Percentiles rank a stretch among this genome's conserved stretches.
Evolutionary conservation across 345 rosid species (phyloP).

Genomic region (Citrus inodora): DNA sequence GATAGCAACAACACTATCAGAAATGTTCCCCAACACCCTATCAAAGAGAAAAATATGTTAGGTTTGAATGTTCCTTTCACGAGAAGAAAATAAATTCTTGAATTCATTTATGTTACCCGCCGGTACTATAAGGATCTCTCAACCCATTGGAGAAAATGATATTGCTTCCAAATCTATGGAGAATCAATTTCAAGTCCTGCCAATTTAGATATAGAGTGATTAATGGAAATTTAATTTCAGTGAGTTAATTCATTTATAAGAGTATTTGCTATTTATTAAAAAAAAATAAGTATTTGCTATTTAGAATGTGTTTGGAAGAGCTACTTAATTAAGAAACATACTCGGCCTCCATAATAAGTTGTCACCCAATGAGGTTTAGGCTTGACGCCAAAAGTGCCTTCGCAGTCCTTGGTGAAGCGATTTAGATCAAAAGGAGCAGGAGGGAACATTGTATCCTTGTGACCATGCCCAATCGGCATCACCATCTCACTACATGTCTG

Average conservation of each 20-base stretch:
- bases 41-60: background rate
- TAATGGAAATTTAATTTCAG: background rate
- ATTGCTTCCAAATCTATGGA: slow-evolving; percentile 49
- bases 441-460: slow-evolving; percentile 53
- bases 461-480: slow-evolving; percentile 50
- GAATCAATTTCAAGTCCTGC: slow-evolving; percentile 47
- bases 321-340: slow-evolving; percentile 10
- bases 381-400: slow-evolving; percentile 41
- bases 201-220: background rate
- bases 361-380: slow-evolving; percentile 78
- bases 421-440: slow-evolving; percentile 42
- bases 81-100: background rate
- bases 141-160: slow-evolving; percentile 62
- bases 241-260: background rate
- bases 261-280: too few relatives aligned
- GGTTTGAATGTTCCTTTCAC: background rate
- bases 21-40: slow-evolving; percentile 43
- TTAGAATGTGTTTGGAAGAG: background rate
- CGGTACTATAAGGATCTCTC: slow-evolving; percentile 52
- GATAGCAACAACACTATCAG: slow-evolving; percentile 36
- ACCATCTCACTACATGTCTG: slow-evolving; percentile 72
- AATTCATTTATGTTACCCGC: slow-evolving; percentile 35
- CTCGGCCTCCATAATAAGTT: slow-evolving; percentile 57
- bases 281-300: too few relatives aligned
- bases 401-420: slow-evolving; percentile 34